phyloP scores from a whole-genome alignment of 495 filamentous ascomycete genomes.

The Daldinia vernicosa region DNA sequence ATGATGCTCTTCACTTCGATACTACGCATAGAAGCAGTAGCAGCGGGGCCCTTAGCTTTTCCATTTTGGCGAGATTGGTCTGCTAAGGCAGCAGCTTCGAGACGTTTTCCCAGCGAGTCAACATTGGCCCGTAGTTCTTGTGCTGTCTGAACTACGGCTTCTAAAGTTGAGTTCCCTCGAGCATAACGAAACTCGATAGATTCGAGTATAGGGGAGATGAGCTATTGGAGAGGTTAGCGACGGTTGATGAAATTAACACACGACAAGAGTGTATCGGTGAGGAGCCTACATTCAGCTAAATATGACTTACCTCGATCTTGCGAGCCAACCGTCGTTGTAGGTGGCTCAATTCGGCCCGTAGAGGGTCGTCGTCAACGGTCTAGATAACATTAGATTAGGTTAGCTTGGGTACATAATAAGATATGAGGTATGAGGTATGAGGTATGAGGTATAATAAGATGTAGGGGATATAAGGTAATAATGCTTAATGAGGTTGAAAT shows the following conservation, averaged over 20 bases:
- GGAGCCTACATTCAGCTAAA: constrained; percentile 6
- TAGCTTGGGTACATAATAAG: constrained; percentile 15
- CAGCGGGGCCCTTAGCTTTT: constrained; percentile 55
- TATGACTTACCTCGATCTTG: constrained; percentile 47
- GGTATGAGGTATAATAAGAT: neutral
- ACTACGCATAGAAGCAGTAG: constrained; percentile 47
- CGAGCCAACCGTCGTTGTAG: constrained; percentile 44
- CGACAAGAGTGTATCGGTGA: constrained; percentile 10
- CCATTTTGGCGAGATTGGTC: constrained; percentile 64
- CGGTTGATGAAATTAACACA: neutral
- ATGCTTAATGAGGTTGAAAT: too few relatives aligned
- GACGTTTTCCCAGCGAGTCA: constrained; percentile 78
- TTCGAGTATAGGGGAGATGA: constrained; percentile 46
- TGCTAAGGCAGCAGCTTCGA: constrained; percentile 75
- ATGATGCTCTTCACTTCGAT: constrained; percentile 76
- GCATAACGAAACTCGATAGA: constrained; percentile 42
- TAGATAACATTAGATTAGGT: constrained; percentile 30
- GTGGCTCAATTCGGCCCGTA: constrained; percentile 40
- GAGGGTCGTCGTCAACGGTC: constrained; percentile 43
- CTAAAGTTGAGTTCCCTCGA: constrained; percentile 92
- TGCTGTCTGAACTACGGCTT: constrained; percentile 86
- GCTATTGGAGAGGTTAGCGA: constrained; percentile 23
- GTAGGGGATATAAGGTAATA: neutral
- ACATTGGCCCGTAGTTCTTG: constrained; percentile 90
- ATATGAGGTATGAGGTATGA: neutral